Evolutionary conservation across 805 yeast species (phyloP).

Genomic region (Saccharomycopsis sp.): DNA sequence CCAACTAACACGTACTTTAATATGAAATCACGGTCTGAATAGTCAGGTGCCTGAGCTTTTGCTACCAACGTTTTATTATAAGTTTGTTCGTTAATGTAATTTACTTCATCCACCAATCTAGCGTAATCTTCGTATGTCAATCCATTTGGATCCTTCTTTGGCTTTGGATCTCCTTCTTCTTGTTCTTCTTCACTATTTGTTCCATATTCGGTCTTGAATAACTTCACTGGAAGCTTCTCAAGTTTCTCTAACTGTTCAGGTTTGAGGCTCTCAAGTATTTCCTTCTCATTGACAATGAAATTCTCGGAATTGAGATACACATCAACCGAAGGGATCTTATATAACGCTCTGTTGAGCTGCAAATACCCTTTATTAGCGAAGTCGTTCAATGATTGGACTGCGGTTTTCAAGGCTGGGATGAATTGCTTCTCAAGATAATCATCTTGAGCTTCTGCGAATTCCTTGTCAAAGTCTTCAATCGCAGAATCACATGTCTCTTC

Average conservation of each 20-base stretch:
- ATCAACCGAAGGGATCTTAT: constrained; percentile 33
- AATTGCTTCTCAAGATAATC: constrained; percentile 12
- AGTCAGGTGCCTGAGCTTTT: constrained; percentile 7
- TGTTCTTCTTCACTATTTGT: background rate
- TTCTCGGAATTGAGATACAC: constrained; percentile 20
- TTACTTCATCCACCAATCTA: constrained; percentile 14
- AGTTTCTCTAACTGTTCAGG: constrained; percentile 28
- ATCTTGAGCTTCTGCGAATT: constrained; percentile 10
- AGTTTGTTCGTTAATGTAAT: constrained; percentile 16
- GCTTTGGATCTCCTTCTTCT: no score
- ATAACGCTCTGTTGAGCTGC: constrained; percentile 30
- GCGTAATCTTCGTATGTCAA: constrained; percentile 6
- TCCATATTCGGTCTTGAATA: constrained; percentile 15
- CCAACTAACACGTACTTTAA: constrained; percentile 14
- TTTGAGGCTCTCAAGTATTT: constrained; percentile 1
- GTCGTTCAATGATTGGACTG: constrained; percentile 11
- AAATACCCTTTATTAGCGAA: constrained; percentile 23
- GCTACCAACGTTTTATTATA: constrained; percentile 15
- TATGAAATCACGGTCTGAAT: constrained; percentile 12
- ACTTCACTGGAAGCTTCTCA: constrained; percentile 29
- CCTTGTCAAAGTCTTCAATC: constrained; percentile 15
- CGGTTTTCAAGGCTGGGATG: constrained; percentile 8
- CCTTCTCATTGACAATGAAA: constrained; percentile 16
- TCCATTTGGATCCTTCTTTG: constrained; percentile 11
- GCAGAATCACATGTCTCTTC: constrained; percentile 13